Evolutionary conservation across 441 rosid species (phyloP), one percentile per base, ranked within the genome.

Genomic region (Raphanus hybrid): DNA sequence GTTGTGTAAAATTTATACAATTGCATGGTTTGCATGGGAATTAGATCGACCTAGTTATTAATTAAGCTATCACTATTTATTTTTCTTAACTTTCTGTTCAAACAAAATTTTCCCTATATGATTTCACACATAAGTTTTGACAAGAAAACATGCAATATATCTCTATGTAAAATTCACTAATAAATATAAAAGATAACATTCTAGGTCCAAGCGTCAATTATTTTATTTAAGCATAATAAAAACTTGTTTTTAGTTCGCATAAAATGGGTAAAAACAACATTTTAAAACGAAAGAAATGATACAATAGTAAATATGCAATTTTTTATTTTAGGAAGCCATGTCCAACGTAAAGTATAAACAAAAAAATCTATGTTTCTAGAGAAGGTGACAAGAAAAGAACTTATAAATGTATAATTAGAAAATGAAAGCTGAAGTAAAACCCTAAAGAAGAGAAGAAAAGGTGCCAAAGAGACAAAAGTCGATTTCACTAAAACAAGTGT

Each of bases 351-450:
- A 58, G 74, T 18, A 65, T 27, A 15, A 71, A 58, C 57, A 18
- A 70, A 39, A 45, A 66, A 34, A 34, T 59, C 11, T 23, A 60
- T 71, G 64, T 66, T 26, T 63, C 16, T 74, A 0, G 14, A 6
- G 74, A 43, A 74, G 55, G 67, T 69, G 55, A 79, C 32, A 55
- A 18, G 68, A 11, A 34, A 71, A 15, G 27, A 58, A 1, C 2
- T 41, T 3, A 15, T 15, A 54, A 67, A 41, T 68, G 29, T 67
- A 74, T 63, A 58, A 48, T 73, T 20, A 29, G 16, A 74, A 73
- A 68, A 64, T 74, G 75, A 64, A 64, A 64, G 63, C 35, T 69
- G 75, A 79, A 74, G 78, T 74, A 69, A 79, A 74, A 79, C 82
- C 82, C 78, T 79, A 74, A 64, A 37, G 72, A 79, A 79, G 79